A percentile compares a stretch with the other conserved stretches of the same genome.
phyloP scores from a whole-genome alignment of 2,329 filamentous ascomycete species.

The Iodosphaeria phyllophila region DNA sequence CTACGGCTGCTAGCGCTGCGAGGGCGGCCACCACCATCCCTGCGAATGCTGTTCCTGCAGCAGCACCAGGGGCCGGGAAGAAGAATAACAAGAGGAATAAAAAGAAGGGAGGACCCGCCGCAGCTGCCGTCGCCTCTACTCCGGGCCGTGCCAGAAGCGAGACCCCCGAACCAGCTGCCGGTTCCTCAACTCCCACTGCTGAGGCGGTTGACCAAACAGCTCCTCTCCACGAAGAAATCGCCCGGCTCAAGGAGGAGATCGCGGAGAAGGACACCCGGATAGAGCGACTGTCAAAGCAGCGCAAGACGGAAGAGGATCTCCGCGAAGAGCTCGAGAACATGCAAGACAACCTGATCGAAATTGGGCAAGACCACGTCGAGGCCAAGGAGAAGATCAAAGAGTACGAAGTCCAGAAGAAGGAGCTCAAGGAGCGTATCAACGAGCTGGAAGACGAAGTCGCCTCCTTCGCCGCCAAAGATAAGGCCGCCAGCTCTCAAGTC shows the following conservation, averaged over 20 bases:
- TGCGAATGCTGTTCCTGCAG: conserved; percentile 9
- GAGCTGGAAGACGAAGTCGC: conserved; percentile 55
- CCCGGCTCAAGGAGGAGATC: conserved; percentile 31
- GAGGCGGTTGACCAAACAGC: conserved; percentile 14
- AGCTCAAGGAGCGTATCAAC: conserved; percentile 42
- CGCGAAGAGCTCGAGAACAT: conserved; percentile 74
- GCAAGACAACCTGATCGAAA: conserved; percentile 57
- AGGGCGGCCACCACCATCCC: conserved; percentile 7
- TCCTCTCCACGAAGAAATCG: conserved; percentile 27
- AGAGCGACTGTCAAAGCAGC: conserved; percentile 47
- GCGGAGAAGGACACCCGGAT: conserved; percentile 55
- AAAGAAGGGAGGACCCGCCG: conserved; percentile 52
- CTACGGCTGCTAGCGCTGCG: conserved; percentile 4
- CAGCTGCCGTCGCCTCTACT: conserved; percentile 14
- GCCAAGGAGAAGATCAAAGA: conserved; percentile 61
- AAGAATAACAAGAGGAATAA: conserved; percentile 79
- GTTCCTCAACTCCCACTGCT: conserved; percentile 17
- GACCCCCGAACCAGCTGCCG: too few species aligned
- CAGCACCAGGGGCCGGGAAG: conserved; percentile 13
- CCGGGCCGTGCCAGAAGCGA: too few species aligned
- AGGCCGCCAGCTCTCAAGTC: conserved; percentile 32
- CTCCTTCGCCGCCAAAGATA: conserved; percentile 11
- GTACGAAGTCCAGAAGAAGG: conserved; percentile 48
- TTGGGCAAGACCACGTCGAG: conserved; percentile 71
- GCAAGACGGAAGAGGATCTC: conserved; percentile 60